phyloP scores from a whole-genome alignment of 2,329 filamentous ascomycete genomes.

The Colletotrichum neosansevieriae region DNA sequence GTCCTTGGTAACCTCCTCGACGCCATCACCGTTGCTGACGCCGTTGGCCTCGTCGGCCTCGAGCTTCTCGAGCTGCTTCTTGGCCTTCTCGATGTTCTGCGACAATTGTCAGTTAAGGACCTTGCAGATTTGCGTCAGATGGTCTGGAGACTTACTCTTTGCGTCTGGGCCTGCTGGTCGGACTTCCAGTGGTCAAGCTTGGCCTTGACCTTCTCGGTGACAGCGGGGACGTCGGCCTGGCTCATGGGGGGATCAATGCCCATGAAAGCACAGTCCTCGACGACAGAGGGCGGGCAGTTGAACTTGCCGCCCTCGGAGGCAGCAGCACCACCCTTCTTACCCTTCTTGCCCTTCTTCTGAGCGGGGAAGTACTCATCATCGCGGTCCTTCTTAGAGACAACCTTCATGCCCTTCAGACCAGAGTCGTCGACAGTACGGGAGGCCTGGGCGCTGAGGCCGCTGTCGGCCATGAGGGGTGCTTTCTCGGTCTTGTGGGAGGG shows the following conservation, averaged over 20 bases:
- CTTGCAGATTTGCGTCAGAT: neutral
- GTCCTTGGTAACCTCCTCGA: slow-evolving; percentile 65
- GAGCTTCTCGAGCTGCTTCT: slow-evolving; percentile 92
- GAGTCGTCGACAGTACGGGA: slow-evolving; percentile 86
- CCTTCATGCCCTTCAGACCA: slow-evolving; percentile 85
- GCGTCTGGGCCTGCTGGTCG: slow-evolving; percentile 89
- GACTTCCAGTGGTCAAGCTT: slow-evolving; percentile 94
- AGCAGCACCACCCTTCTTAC: slow-evolving; percentile 75
- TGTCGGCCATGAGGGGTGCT: slow-evolving; percentile 71
- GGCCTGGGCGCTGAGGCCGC: slow-evolving; percentile 82
- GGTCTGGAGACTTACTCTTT: slow-evolving; percentile 74
- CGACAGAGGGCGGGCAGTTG: slow-evolving; percentile 90
- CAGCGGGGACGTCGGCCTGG: slow-evolving; percentile 81
- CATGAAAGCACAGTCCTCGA: slow-evolving; percentile 89
- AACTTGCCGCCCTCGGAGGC: slow-evolving; percentile 64
- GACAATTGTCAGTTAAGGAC: slow-evolving; percentile 46
- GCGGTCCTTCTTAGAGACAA: slow-evolving; percentile 87
- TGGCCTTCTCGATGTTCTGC: slow-evolving; percentile 95
- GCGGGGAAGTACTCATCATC: slow-evolving; percentile 88
- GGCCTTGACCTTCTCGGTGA: slow-evolving; percentile 89
- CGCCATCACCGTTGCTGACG: slow-evolving; percentile 62
- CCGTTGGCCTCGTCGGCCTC: slow-evolving; percentile 74
- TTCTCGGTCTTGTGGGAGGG: slow-evolving; percentile 77
- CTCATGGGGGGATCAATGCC: slow-evolving; percentile 90
- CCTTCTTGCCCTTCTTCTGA: slow-evolving; percentile 90